Conservation (phyloP, 2,329 filamentous ascomycete species). For the Aspergillus sclerotialis region DNA sequence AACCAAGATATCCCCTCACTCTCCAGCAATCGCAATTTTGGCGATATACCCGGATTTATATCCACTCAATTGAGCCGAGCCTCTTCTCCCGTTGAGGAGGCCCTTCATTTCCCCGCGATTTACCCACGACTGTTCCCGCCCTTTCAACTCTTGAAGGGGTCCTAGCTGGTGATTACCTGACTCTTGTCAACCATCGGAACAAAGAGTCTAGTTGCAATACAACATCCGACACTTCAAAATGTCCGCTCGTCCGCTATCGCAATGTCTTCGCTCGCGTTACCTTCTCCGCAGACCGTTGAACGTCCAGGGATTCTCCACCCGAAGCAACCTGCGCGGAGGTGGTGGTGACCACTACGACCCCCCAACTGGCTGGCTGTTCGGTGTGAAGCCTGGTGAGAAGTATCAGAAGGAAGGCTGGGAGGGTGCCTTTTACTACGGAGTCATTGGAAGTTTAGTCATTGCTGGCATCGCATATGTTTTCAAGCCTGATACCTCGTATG, state of each 20-base stretch:
- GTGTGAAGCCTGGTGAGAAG: conserved; percentile 91
- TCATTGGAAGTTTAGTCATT: conserved; percentile 68
- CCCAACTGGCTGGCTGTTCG: conserved; percentile 86
- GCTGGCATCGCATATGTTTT: conserved; percentile 80
- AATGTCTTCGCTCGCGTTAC: conserved; percentile 34
- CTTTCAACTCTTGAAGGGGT: conserved; percentile 11
- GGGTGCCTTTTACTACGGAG: conserved; percentile 73
- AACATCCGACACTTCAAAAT: conserved; percentile 21
- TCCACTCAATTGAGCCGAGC: conserved; percentile 19
- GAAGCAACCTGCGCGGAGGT: conserved; percentile 33
- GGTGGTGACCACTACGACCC: conserved; percentile 77
- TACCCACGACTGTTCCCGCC: conserved; percentile 7
- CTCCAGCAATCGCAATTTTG: conserved; percentile 18
- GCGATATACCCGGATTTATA: conserved; percentile 12
- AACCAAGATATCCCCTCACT: conserved; percentile 15
- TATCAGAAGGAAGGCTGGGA: conserved; percentile 97
- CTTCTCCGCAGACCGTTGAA: conserved; percentile 29
- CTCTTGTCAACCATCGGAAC: conserved; percentile 6
- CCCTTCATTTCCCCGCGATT: conserved; percentile 3
- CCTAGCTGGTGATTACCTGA: conserved; percentile 12
- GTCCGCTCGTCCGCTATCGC: conserved; percentile 32
- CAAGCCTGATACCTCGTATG: conserved; percentile 98
- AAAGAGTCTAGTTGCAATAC: not conserved
- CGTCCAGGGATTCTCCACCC: conserved; percentile 34
- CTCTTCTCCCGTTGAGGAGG: conserved; percentile 7